Percentiles rank a stretch among this genome's conserved stretches.
phyloP scores from a whole-genome alignment of 495 filamentous ascomycete species.

The Darksidea phi region DNA sequence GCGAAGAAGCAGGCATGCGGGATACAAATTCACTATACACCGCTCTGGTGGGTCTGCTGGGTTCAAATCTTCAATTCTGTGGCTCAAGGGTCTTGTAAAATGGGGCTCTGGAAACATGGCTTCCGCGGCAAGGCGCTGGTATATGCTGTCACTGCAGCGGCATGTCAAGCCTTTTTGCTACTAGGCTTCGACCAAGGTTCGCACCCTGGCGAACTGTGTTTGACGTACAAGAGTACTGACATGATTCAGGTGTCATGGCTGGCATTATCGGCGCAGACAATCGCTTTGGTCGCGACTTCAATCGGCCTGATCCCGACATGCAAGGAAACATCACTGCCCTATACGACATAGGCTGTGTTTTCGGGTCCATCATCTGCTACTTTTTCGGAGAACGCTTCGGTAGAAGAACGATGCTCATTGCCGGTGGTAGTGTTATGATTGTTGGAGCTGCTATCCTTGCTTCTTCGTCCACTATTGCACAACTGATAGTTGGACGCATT shows the following conservation, averaged over 20 bases:
- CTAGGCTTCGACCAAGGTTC: constrained; percentile 8
- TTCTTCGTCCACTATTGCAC: constrained; percentile 45
- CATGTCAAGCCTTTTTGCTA: constrained; percentile 2
- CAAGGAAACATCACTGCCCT: constrained; percentile 46
- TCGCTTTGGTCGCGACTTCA: constrained; percentile 5
- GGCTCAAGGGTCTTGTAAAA: background rate
- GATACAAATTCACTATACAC: too few relatives aligned
- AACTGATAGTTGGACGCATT: constrained; percentile 52
- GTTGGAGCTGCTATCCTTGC: constrained; percentile 49
- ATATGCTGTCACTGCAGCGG: constrained; percentile 8
- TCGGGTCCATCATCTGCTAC: constrained; percentile 47
- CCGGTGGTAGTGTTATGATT: constrained; percentile 45
- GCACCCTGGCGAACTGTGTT: background rate
- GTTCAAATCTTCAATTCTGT: too few relatives aligned
- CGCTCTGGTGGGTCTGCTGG: too few relatives aligned
- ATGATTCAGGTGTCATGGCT: background rate
- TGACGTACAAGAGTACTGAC: background rate
- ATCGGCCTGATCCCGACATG: constrained; percentile 4
- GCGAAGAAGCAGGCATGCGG: too few relatives aligned
- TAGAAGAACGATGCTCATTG: constrained; percentile 48
- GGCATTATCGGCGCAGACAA: constrained; percentile 14
- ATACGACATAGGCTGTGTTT: constrained; percentile 53
- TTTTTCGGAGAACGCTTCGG: constrained; percentile 51
- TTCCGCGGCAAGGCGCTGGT: background rate
- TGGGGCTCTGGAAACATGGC: constrained; percentile 4